phyloP scores from a whole-genome alignment of 2,329 filamentous ascomycete genomes.

The Sphaerulina populicola region DNA sequence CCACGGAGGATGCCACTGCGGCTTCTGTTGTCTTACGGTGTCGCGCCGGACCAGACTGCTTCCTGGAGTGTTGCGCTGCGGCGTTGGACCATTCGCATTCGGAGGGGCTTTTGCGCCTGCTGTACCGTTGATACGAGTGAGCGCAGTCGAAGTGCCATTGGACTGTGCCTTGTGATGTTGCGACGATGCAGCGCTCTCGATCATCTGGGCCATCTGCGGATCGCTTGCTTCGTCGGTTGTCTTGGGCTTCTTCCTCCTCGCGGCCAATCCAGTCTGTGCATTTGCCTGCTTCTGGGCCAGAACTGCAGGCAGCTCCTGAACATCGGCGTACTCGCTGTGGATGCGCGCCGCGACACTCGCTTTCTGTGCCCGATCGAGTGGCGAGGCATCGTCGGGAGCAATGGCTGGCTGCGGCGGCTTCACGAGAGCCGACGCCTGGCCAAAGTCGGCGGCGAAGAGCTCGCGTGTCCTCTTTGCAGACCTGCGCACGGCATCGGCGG shows the following conservation, averaged over 20 bases:
- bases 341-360: conserved; percentile 51
- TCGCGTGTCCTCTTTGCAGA: conserved; percentile 49
- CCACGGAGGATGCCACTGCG: conserved; percentile 97
- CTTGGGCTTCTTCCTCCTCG: conserved; percentile 56
- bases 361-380: conserved; percentile 38
- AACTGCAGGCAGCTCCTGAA: conserved; percentile 66
- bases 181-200: conserved; percentile 53
- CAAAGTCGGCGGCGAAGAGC: conserved; percentile 48
- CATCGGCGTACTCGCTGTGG: conserved; percentile 65
- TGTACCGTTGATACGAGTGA: conserved; percentile 45
- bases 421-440: conserved; percentile 36
- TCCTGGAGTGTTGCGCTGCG: conserved; percentile 43
- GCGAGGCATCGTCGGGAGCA: conserved; percentile 40
- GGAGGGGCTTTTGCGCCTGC: conserved; percentile 39
- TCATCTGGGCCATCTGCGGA: conserved; percentile 56
- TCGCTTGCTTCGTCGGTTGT: conserved; percentile 45
- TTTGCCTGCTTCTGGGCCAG: conserved; percentile 72
- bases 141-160: conserved; percentile 48
- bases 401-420: conserved; percentile 37
- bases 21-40: conserved; percentile 60
- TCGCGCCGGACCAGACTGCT: conserved; percentile 56
- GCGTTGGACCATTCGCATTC: conserved; percentile 50
- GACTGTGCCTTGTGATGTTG: conserved; percentile 38
- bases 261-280: conserved; percentile 48
- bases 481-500: conserved; percentile 32